Percentiles rank a stretch among this genome's conserved stretches.
phyloP scores from a whole-genome alignment of 2,329 filamentous ascomycete species.

The Alternaria rosae region DNA sequence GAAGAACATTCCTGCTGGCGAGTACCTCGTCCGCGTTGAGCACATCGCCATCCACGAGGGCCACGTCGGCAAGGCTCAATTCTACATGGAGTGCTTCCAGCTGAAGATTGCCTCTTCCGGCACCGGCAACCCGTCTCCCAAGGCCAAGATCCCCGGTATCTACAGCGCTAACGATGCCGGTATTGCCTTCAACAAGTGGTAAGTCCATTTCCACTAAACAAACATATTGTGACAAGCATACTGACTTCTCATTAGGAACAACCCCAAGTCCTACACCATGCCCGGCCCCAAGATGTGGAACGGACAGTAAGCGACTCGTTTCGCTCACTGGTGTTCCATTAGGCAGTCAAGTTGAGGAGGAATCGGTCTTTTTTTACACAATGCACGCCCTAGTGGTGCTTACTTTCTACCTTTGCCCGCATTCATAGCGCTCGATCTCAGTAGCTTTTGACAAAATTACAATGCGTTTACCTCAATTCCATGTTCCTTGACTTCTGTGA shows the following conservation, averaged over 20 bases:
- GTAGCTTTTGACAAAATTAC: slow-evolving; percentile 1
- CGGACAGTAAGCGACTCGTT: slow-evolving; percentile 14
- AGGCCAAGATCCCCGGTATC: slow-evolving; percentile 58
- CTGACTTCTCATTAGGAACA: slow-evolving; percentile 19
- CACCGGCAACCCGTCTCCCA: slow-evolving; percentile 53
- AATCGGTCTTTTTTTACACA: slow-evolving; percentile 1
- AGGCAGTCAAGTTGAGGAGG: slow-evolving; percentile 2
- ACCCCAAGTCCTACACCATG: slow-evolving; percentile 42
- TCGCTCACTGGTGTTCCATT: background rate
- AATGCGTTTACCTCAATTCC: background rate
- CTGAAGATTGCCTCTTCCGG: slow-evolving; percentile 55
- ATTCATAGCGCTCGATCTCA: background rate
- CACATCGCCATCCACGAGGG: slow-evolving; percentile 45
- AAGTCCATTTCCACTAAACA: background rate
- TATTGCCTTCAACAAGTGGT: slow-evolving; percentile 57
- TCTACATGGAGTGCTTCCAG: slow-evolving; percentile 53
- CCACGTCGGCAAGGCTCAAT: slow-evolving; percentile 41
- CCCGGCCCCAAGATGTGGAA: slow-evolving; percentile 41
- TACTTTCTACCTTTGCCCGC: slow-evolving; percentile 2
- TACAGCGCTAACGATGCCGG: slow-evolving; percentile 59
- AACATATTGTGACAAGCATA: background rate
- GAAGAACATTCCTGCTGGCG: slow-evolving; percentile 47
- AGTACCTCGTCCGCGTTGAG: slow-evolving; percentile 48
- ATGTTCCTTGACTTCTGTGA: background rate
- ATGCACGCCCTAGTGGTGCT: slow-evolving; percentile 7